A percentile compares a stretch with the other conserved stretches of the same genome.
These are phyloP conservation scores for Boletus huronensis DNA, from an alignment of 768 basidiomycete genomes.

Conservation along the genomic window DNA sequence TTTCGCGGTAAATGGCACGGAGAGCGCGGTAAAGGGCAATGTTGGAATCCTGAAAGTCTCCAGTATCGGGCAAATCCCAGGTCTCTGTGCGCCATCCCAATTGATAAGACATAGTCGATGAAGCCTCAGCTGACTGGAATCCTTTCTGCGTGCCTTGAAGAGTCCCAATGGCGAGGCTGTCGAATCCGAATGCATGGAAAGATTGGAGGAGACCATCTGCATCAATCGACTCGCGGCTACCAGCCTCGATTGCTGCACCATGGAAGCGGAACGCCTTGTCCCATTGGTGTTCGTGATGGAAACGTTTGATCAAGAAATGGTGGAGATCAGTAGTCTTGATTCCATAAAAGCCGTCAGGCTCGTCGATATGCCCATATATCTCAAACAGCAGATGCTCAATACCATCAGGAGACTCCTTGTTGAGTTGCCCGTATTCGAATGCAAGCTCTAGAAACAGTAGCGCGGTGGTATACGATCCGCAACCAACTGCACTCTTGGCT, in stretches of 20 bases:
- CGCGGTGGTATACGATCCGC: constrained; percentile 85
- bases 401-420: constrained; percentile 27
- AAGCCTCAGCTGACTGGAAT: constrained; percentile 24
- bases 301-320: constrained; percentile 74
- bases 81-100: constrained; percentile 93
- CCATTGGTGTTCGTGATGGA: constrained; percentile 94
- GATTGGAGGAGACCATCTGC: constrained; percentile 70
- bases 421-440: constrained; percentile 42
- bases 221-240: constrained; percentile 38
- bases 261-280: constrained; percentile 87
- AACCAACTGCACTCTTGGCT: constrained; percentile 66
- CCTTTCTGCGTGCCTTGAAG: constrained; percentile 44
- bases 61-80: constrained; percentile 85
- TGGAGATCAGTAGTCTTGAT: constrained; percentile 77
- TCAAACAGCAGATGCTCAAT: constrained; percentile 79
- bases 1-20: constrained; percentile 77
- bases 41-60: constrained; percentile 43
- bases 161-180: constrained; percentile 76
- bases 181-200: constrained; percentile 87
- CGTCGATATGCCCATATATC: constrained; percentile 93
- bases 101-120: constrained; percentile 61
- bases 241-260: constrained; percentile 77
- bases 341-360: constrained; percentile 98
- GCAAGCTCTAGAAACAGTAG: constrained; percentile 86
- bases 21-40: constrained; percentile 74